Percentiles rank a stretch among this genome's conserved stretches.
Evolutionary conservation across 2,329 filamentous ascomycete species (phyloP).

Genomic region (Sporothrix pseudoabietina): DNA sequence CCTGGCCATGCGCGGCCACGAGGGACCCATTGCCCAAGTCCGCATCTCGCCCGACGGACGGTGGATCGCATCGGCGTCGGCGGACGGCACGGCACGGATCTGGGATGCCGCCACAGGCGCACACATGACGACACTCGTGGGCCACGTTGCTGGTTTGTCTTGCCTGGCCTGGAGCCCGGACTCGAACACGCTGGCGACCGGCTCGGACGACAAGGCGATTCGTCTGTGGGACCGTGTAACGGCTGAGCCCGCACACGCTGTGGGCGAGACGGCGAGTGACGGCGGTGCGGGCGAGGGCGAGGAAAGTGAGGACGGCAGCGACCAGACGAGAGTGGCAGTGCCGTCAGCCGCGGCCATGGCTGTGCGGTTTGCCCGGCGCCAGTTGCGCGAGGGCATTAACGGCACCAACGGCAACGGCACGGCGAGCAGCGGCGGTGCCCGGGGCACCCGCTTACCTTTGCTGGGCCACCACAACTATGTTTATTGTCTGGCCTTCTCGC

Average conservation of each 20-base stretch:
- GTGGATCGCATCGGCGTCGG: constrained; percentile 87
- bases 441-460: constrained; percentile 57
- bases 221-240: constrained; percentile 82
- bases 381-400: constrained; percentile 26
- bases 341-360: constrained; percentile 22
- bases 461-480: constrained; percentile 95
- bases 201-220: constrained; percentile 95
- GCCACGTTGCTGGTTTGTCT: constrained; percentile 89
- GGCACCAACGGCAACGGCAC: constrained; percentile 28
- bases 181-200: constrained; percentile 81
- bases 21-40: constrained; percentile 76
- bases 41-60: constrained; percentile 88
- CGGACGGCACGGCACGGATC: constrained; percentile 87
- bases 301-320: neutral
- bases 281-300: constrained; percentile 15
- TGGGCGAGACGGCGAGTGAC: constrained; percentile 19
- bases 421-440: constrained; percentile 34
- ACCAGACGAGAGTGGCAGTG: neutral
- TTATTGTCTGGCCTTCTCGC: constrained; percentile 91
- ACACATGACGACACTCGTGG: constrained; percentile 85
- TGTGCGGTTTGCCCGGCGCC: constrained; percentile 25
- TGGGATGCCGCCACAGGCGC: constrained; percentile 80
- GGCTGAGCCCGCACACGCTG: constrained; percentile 45
- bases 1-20: constrained; percentile 75
- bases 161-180: constrained; percentile 95